phyloP scores from a whole-genome alignment of 257 asterid species.

The Euphrasia confusa region DNA sequence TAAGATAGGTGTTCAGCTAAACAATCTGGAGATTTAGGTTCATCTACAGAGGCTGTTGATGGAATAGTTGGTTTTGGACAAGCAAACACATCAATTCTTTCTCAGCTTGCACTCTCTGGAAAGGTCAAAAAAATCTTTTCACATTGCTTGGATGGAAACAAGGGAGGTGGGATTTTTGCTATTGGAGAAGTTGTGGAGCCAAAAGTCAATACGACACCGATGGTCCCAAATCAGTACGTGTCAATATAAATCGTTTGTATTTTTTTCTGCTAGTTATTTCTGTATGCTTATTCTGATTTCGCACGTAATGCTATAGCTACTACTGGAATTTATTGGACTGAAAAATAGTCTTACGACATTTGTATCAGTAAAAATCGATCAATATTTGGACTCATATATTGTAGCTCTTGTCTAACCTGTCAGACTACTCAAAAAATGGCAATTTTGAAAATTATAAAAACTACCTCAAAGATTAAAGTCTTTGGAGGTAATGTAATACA shows the following conservation, averaged over 20 bases:
- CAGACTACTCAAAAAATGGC: no score
- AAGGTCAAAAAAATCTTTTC: conserved; percentile 52
- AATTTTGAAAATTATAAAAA: no score
- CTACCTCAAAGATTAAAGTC: no score
- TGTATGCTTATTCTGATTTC: not conserved
- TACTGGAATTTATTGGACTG: not conserved
- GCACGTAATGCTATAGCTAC: not conserved
- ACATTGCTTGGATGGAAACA: conserved; percentile 51
- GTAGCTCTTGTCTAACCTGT: not conserved
- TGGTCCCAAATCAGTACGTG: conserved; percentile 49
- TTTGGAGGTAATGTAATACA: no score
- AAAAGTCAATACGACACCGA: conserved; percentile 38
- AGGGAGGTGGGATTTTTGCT: conserved; percentile 70
- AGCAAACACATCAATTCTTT: conserved; percentile 55
- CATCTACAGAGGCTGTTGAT: conserved; percentile 54
- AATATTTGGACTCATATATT: not conserved
- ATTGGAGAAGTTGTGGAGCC: conserved; percentile 60
- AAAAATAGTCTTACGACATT: not conserved
- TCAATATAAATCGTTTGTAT: conserved; percentile 20
- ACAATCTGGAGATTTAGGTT: conserved; percentile 43
- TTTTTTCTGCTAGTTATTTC: not conserved
- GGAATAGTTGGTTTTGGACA: conserved; percentile 70
- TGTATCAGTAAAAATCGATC: not conserved
- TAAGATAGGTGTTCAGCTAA: conserved; percentile 58
- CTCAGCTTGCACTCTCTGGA: conserved; percentile 53